Conservation (phyloP, 1,284 basidiomycete species). For the Thecaphora frezii region DNA sequence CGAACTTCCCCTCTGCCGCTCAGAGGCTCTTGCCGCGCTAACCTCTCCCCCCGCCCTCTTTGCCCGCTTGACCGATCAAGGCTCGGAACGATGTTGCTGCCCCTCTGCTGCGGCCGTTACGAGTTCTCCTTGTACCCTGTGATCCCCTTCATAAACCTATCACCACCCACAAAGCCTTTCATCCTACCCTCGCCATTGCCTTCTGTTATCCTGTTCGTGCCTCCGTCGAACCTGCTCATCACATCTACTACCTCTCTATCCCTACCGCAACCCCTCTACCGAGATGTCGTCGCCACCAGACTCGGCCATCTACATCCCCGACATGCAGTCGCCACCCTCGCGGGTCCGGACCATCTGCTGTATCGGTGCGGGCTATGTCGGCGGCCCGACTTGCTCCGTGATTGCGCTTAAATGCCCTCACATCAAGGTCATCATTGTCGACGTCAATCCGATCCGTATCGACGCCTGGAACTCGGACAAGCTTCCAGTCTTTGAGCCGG, state of each 20-base stretch:
- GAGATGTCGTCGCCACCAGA: background rate
- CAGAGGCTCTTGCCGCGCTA: too few species aligned
- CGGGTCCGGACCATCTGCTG: conserved; percentile 59
- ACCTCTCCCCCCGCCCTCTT: too few species aligned
- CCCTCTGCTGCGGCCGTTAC: too few species aligned
- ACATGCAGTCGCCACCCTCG: conserved; percentile 22
- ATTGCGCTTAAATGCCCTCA: conserved; percentile 93
- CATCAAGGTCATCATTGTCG: conserved; percentile 93
- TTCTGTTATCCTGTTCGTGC: too few species aligned
- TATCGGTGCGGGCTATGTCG: conserved; percentile 93
- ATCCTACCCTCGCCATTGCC: too few species aligned
- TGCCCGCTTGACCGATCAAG: too few species aligned
- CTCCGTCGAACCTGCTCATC: too few species aligned
- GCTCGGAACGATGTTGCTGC: too few species aligned
- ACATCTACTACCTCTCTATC: background rate
- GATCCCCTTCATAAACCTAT: too few species aligned
- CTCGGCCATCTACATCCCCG: conserved; percentile 1
- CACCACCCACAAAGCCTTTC: too few species aligned
- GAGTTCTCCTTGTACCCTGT: too few species aligned
- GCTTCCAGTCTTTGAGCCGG: conserved; percentile 94
- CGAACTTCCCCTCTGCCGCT: too few species aligned
- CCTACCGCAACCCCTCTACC: conserved; percentile 1
- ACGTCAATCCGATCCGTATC: conserved; percentile 90
- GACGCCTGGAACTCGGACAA: conserved; percentile 85
- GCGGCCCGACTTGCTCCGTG: conserved; percentile 77